These are phyloP conservation scores for Atalantia buxifolia DNA, from an alignment of 345 rosid genomes.

Conservation along the genomic window DNA sequence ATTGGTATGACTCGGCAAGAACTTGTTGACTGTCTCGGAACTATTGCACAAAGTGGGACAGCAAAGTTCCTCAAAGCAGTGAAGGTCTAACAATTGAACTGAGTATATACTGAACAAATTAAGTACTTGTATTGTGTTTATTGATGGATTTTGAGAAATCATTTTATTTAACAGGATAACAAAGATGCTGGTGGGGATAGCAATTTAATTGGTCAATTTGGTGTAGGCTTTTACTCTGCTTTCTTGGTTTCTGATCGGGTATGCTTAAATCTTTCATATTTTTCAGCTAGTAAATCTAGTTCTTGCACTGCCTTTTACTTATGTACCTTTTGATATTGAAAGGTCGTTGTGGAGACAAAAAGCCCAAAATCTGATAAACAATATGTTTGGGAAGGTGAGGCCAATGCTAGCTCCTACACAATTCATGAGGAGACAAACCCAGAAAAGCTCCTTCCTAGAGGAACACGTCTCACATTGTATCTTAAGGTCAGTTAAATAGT, in stretches of 20 bases:
- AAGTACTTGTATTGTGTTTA: background rate
- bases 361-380: slow-evolving; percentile 93
- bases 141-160: slow-evolving; percentile 17
- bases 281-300: background rate
- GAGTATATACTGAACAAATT: background rate
- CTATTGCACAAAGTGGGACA: slow-evolving; percentile 98
- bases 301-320: background rate
- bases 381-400: slow-evolving; percentile 95
- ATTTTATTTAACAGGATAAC: slow-evolving; percentile 60
- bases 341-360: slow-evolving; percentile 88
- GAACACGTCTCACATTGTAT: slow-evolving; percentile 81
- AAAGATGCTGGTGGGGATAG: slow-evolving; percentile 75
- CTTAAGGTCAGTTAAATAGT: slow-evolving; percentile 58
- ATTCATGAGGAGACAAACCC: slow-evolving; percentile 89
- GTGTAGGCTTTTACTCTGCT: slow-evolving; percentile 96
- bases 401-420: slow-evolving; percentile 77
- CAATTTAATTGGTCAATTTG: slow-evolving; percentile 97
- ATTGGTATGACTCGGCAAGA: slow-evolving; percentile 97
- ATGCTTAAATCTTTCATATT: slow-evolving; percentile 2
- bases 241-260: slow-evolving; percentile 91
- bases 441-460: slow-evolving; percentile 70
- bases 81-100: slow-evolving; percentile 50
- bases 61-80: slow-evolving; percentile 89
- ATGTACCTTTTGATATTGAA: slow-evolving; percentile 5
- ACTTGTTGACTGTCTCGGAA: slow-evolving; percentile 91